Evolutionary conservation across 2,329 filamentous ascomycete species (phyloP), one percentile per base, ranked within the genome.

Genomic region (Beauveria varroae): DNA sequence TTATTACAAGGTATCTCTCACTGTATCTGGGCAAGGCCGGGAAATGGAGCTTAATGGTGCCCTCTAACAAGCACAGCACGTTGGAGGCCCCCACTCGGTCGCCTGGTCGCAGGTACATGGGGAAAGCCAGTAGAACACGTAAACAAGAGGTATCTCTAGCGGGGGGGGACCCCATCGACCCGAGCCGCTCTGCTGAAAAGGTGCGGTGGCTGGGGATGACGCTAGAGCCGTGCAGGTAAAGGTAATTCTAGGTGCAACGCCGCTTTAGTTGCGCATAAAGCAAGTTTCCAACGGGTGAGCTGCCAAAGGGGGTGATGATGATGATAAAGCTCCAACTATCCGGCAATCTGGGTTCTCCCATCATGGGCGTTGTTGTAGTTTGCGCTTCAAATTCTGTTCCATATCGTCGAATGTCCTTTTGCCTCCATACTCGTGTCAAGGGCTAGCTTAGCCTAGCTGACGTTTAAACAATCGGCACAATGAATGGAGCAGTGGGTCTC

Each of bases 401-500:
- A 37, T 37, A 37, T 16, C 34, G 34, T 37, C 34, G 6, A 5
- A 37, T 16, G 4, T 34, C 30, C 30, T 34, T 14, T 34, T 14
- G 30, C 1, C 30, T 12, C 30, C 1, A 34, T 34, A 12, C 30
- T 5, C 0, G 4, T 5, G 30, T 5, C 12, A 6, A 16, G 6
- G 9, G 12, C 34, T 37, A 37, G 44, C 47, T 12, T 41, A 30
- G 12, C 12, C 53, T 10, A 28, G 34, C 49, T 30, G 30, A 22
- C 24, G 20, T n/a, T 41, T 30, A 26, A 59, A 59, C 55, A 62
- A 62, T 62, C 49, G 53, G 18, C 37, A 62, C 56, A 59, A 52
- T 59, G 47, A 41, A 55, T 59, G 56, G 60, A 62, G 41, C 6
- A 20, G 47, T 57, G 57, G 57, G 57, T 92, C 54, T 86, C 90